Evolutionary conservation across 1,139 yeast species (phyloP).

Genomic region (Kazachstania sp.): DNA sequence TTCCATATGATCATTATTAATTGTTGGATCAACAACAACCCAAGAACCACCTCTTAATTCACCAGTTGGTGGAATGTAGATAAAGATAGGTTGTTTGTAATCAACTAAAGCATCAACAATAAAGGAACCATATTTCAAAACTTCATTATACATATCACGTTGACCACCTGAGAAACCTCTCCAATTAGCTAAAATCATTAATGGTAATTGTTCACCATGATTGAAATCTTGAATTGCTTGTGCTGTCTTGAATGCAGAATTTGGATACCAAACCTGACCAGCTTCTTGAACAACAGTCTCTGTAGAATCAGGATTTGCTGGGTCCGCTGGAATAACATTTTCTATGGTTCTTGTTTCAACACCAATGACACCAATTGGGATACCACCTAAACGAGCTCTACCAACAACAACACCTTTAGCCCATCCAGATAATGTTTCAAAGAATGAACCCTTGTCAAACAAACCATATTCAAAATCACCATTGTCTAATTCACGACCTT

Average conservation of each 20-base stretch:
- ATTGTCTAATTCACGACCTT: constrained; percentile 60
- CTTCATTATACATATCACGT: constrained; percentile 98
- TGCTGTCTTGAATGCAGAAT: constrained; percentile 97
- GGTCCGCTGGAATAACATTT: constrained; percentile 90
- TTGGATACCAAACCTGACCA: constrained; percentile 99
- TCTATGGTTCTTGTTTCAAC: constrained; percentile 90
- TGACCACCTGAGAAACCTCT: constrained; percentile 99
- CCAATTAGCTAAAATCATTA: constrained; percentile 98
- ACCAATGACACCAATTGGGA: constrained; percentile 95
- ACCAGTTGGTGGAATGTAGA: constrained; percentile 95
- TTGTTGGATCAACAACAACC: constrained; percentile 99
- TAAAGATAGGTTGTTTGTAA: constrained; percentile 92
- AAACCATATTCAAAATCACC: constrained; percentile 73
- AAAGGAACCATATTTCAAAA: constrained; percentile 89
- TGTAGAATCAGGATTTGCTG: constrained; percentile 92
- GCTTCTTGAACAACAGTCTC: constrained; percentile 88
- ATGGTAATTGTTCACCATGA: constrained; percentile 93
- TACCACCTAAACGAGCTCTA: constrained; percentile 97
- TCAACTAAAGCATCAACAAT: constrained; percentile 96
- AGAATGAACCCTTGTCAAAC: constrained; percentile 88
- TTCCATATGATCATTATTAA: constrained; percentile 95
- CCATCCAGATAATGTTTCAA: constrained; percentile 97
- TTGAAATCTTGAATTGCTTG: constrained; percentile 97
- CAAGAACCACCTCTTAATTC: constrained; percentile 99
- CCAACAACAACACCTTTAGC: constrained; percentile 98